Percentiles rank a stretch among this genome's conserved stretches.
phyloP scores from a whole-genome alignment of 768 basidiomycete genomes.

The Russula sp. region DNA sequence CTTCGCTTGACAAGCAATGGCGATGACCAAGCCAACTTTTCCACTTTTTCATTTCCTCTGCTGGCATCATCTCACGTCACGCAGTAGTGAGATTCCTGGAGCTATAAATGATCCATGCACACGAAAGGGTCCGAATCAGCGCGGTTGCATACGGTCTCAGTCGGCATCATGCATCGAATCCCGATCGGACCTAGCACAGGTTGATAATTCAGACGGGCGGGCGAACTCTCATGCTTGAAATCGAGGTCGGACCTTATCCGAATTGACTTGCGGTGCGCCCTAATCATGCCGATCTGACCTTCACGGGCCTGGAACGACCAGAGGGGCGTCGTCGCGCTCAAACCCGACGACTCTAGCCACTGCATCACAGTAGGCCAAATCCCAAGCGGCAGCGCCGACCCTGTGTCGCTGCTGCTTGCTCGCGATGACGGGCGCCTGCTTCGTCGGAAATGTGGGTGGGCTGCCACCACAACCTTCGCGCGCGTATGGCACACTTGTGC shows the following conservation, averaged over 20 bases:
- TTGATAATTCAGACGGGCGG: slow-evolving; percentile 36
- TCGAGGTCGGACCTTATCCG: slow-evolving; percentile 53
- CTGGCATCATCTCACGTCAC: slow-evolving; percentile 40
- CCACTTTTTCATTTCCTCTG: no score
- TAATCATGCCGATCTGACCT: no score
- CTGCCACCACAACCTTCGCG: no score
- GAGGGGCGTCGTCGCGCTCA: no score
- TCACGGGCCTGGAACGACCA: no score
- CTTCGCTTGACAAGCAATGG: no score
- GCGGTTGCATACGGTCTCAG: slow-evolving; percentile 5
- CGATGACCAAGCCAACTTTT: no score
- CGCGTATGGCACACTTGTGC: no score
- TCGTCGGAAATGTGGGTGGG: slow-evolving; percentile 62
- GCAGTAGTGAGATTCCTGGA: slow-evolving; percentile 65
- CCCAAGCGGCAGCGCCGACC: slow-evolving; percentile 50
- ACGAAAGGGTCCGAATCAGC: slow-evolving; percentile 26
- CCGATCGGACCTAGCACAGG: slow-evolving; percentile 60
- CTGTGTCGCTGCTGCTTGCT: slow-evolving; percentile 46
- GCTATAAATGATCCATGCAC: slow-evolving; percentile 58
- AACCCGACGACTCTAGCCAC: no score
- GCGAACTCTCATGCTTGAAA: slow-evolving; percentile 37
- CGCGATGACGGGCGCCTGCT: slow-evolving; percentile 47
- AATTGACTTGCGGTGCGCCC: no score
- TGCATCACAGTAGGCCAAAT: no score
- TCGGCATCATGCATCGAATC: slow-evolving; percentile 31